Conservation (phyloP, 768 basidiomycete species). For the Botryobasidium botryosum region DNA sequence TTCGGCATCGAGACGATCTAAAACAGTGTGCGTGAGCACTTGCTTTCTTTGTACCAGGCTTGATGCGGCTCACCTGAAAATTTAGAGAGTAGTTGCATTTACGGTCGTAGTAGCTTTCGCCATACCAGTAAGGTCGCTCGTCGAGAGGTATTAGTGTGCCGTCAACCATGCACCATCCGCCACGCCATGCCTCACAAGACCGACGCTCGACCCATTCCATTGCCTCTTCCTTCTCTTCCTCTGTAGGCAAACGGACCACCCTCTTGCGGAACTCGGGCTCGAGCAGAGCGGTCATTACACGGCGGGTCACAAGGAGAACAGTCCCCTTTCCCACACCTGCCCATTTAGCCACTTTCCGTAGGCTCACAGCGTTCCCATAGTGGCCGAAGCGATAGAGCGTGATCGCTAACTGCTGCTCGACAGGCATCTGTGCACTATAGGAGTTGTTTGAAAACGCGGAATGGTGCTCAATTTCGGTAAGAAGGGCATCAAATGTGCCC, state of each 20-base stretch:
- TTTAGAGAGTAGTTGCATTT: constrained; percentile 16
- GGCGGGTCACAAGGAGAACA: constrained; percentile 16
- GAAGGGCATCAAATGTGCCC: constrained; percentile 22
- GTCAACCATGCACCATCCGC: constrained; percentile 21
- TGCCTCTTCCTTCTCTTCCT: constrained; percentile 22
- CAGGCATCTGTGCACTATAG: constrained; percentile 15
- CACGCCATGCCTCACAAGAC: constrained; percentile 18
- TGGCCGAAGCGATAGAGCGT: constrained; percentile 26
- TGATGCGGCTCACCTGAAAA: too few relatives aligned
- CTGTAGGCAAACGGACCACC: constrained; percentile 19
- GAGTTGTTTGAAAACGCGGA: constrained; percentile 19
- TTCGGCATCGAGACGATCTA: too few relatives aligned
- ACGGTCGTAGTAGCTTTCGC: constrained; percentile 4
- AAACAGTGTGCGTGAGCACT: too few relatives aligned
- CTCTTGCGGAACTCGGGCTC: constrained; percentile 14
- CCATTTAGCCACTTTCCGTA: constrained; percentile 24
- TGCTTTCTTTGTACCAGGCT: too few relatives aligned
- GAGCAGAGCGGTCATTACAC: constrained; percentile 22
- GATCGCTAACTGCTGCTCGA: constrained; percentile 23
- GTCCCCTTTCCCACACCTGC: constrained; percentile 23
- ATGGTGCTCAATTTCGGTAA: constrained; percentile 14
- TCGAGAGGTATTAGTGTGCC: constrained; percentile 20
- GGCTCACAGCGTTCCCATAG: constrained; percentile 23
- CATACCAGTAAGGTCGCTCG: constrained; percentile 14
- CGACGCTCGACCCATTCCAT: constrained; percentile 23